Evolutionary conservation across 2,329 filamentous ascomycete genomes (phyloP).

Genomic region (Coleophoma eucalyptorum): DNA sequence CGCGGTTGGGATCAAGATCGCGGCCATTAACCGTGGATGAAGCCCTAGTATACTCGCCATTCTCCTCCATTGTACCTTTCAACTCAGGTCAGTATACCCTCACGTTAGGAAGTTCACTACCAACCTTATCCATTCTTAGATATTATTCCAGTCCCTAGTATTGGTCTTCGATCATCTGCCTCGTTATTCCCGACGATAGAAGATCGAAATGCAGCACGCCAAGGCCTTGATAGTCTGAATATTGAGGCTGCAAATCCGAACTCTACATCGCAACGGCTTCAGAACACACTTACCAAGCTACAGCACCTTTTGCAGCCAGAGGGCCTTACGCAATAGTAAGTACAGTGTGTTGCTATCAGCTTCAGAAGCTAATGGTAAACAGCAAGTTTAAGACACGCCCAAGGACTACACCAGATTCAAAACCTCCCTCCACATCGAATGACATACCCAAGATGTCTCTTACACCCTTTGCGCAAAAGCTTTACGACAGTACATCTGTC

Average conservation of each 20-base stretch:
- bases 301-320: conserved; percentile 69
- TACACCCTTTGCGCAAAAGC: conserved; percentile 25
- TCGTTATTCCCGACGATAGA: conserved; percentile 47
- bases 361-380: not conserved
- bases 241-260: conserved; percentile 58
- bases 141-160: conserved; percentile 61
- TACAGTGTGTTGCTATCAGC: conserved; percentile 1
- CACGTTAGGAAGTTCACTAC: not conserved
- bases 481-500: conserved; percentile 24
- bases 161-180: conserved; percentile 48
- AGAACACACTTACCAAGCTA: conserved; percentile 70
- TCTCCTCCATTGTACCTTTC: conserved; percentile 77
- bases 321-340: conserved; percentile 58
- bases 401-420: conserved; percentile 51
- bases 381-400: conserved; percentile 21
- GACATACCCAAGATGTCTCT: conserved; percentile 16
- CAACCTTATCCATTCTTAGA: conserved; percentile 37
- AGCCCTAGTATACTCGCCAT: conserved; percentile 77
- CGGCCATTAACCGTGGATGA: conserved; percentile 62
- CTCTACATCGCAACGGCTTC: conserved; percentile 60
- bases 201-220: conserved; percentile 47
- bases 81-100: conserved; percentile 55
- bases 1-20: conserved; percentile 22
- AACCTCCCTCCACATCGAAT: conserved; percentile 29
- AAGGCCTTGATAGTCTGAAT: conserved; percentile 64